Percentiles rank a stretch among this genome's conserved stretches.
Conservation (phyloP, 2,329 filamentous ascomycete species). For the Orbilia quercus region DNA sequence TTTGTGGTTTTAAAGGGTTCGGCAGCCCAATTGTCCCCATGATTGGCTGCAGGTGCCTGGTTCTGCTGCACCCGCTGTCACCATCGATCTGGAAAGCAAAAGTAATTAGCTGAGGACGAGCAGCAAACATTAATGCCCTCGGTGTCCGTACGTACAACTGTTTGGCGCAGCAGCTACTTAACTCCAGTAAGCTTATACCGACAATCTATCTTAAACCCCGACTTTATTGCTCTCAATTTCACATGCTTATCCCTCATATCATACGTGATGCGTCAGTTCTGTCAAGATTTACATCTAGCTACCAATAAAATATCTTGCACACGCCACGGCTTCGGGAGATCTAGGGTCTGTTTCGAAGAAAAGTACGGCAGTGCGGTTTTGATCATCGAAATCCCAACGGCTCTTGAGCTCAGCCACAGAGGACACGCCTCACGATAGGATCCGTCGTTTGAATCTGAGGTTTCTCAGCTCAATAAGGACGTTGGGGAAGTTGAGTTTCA, state of each 20-base stretch:
- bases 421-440: background rate
- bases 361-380: too few relatives aligned
- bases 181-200: constrained; percentile 29
- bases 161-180: constrained; percentile 39
- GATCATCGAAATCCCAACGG: background rate
- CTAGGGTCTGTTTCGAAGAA: too few relatives aligned
- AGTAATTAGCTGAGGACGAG: constrained; percentile 15
- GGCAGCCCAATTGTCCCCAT: constrained; percentile 15
- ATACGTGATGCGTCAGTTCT: background rate
- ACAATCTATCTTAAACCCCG: background rate
- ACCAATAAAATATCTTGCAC: background rate
- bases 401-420: background rate
- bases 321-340: too few relatives aligned
- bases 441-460: too few relatives aligned
- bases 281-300: background rate
- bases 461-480: too few relatives aligned
- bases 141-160: constrained; percentile 37
- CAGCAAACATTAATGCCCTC: too few relatives aligned
- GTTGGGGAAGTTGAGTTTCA: too few relatives aligned
- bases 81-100: constrained; percentile 28
- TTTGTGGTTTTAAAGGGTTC: too few relatives aligned
- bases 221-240: background rate
- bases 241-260: background rate
- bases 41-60: constrained; percentile 43
- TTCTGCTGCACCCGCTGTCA: constrained; percentile 26